Percentiles rank a stretch among this genome's conserved stretches.
phyloP scores from a whole-genome alignment of 257 asterid genomes.

The Verbascum thapsus region DNA sequence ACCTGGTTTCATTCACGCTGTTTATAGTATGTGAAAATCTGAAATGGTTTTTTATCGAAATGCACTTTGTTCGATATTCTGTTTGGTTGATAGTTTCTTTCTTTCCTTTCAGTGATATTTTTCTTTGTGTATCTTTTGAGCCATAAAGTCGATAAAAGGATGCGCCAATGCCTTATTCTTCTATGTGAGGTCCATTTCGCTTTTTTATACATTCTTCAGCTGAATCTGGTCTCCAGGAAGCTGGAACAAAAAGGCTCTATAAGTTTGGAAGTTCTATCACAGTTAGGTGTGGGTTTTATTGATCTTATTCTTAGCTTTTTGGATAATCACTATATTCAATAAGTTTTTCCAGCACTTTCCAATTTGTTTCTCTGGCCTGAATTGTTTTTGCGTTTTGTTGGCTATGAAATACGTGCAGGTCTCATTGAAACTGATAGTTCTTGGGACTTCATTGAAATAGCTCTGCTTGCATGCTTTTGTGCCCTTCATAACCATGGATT shows the following conservation, averaged over 20 bases:
- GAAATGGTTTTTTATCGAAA: slow-evolving; percentile 8
- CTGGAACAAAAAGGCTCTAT: slow-evolving; percentile 50
- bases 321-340: slow-evolving; percentile 10
- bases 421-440: slow-evolving; percentile 58
- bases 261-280: slow-evolving; percentile 56
- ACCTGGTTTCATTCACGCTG: slow-evolving; percentile 74
- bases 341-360: slow-evolving; percentile 19
- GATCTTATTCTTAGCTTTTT: slow-evolving; percentile 18
- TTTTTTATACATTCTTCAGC: slow-evolving; percentile 61
- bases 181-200: slow-evolving; percentile 75
- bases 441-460: slow-evolving; percentile 60
- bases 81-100: slow-evolving; percentile 21
- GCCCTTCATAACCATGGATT: slow-evolving; percentile 71
- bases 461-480: slow-evolving; percentile 70
- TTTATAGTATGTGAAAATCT: slow-evolving; percentile 51
- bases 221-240: slow-evolving; percentile 53
- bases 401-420: slow-evolving; percentile 44
- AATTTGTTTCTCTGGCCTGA: slow-evolving; percentile 9
- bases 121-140: slow-evolving; percentile 65
- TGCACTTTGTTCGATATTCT: slow-evolving; percentile 23
- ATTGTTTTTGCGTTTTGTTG: slow-evolving; percentile 1
- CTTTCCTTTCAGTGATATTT: slow-evolving; percentile 61
- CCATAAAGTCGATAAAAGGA: slow-evolving; percentile 58
- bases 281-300: slow-evolving; percentile 51
- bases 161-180: slow-evolving; percentile 64